A percentile compares a stretch with the other conserved stretches of the same genome.
Conservation (phyloP, 2,329 filamentous ascomycete species). For the Colletotrichum scovillei region DNA sequence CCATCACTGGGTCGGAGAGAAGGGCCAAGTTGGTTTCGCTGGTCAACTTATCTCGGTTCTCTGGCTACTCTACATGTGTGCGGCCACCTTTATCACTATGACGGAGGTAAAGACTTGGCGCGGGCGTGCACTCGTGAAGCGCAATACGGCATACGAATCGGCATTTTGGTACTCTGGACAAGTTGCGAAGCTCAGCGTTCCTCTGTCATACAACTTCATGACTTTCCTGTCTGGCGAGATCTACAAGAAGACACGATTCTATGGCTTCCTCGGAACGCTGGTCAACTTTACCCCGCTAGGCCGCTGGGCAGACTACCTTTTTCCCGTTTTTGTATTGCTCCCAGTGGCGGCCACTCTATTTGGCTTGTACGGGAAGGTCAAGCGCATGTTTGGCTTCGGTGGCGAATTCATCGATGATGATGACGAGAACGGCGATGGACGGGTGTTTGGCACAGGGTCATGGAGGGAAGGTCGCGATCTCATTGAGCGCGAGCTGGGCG, state of each 20-base stretch:
- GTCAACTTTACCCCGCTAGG: slow-evolving; percentile 88
- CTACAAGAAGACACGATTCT: slow-evolving; percentile 85
- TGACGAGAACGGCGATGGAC: slow-evolving; percentile 69
- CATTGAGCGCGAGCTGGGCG: slow-evolving; percentile 86
- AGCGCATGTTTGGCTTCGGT: slow-evolving; percentile 81
- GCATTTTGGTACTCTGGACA: slow-evolving; percentile 97
- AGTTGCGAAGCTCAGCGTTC: slow-evolving; percentile 91
- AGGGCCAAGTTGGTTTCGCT: slow-evolving; percentile 83
- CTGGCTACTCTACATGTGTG: slow-evolving; percentile 98
- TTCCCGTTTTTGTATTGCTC: slow-evolving; percentile 87
- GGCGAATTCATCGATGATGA: slow-evolving; percentile 80
- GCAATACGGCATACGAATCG: slow-evolving; percentile 92
- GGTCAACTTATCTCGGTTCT: slow-evolving; percentile 85
- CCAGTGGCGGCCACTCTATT: slow-evolving; percentile 89
- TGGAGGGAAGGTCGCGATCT: slow-evolving; percentile 94
- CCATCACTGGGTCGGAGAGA: slow-evolving; percentile 78
- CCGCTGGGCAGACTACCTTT: slow-evolving; percentile 86
- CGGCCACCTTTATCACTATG: slow-evolving; percentile 86
- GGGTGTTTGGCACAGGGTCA: slow-evolving; percentile 79
- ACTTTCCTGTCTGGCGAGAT: slow-evolving; percentile 83
- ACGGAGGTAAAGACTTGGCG: slow-evolving; percentile 98
- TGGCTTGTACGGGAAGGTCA: slow-evolving; percentile 86
- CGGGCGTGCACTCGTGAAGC: slow-evolving; percentile 86
- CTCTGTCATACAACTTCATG: slow-evolving; percentile 95
- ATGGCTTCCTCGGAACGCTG: slow-evolving; percentile 83